Conservation (phyloP, 2,329 filamentous ascomycete species). For the Madurella fahalii region DNA sequence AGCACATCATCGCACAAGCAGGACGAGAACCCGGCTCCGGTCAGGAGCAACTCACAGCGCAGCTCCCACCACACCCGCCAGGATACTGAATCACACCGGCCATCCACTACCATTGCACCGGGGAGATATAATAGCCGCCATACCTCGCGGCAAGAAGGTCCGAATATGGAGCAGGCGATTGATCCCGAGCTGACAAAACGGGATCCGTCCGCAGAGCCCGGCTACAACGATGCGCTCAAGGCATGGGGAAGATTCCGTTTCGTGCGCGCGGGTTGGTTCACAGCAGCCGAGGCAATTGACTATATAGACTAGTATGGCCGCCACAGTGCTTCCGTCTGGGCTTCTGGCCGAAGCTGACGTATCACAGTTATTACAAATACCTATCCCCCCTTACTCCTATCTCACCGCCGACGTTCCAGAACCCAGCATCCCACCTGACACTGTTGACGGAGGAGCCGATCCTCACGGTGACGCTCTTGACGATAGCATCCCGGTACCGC, state of each 20-base stretch:
- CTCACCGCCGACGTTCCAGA: constrained; percentile 82
- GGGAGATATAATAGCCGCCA: constrained; percentile 21
- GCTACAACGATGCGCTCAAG: constrained; percentile 67
- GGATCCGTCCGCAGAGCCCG: constrained; percentile 45
- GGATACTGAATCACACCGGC: constrained; percentile 16
- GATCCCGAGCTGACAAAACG: constrained; percentile 45
- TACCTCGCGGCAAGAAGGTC: constrained; percentile 20
- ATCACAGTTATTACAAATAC: constrained; percentile 75
- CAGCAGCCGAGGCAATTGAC: constrained; percentile 83
- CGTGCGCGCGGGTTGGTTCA: constrained; percentile 96
- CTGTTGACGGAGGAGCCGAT: constrained; percentile 90
- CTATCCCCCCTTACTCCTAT: constrained; percentile 91
- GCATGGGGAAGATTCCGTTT: constrained; percentile 93
- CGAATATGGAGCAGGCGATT: constrained; percentile 36
- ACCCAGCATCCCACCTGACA: constrained; percentile 72
- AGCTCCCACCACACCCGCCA: constrained; percentile 15
- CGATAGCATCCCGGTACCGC: constrained; percentile 84
- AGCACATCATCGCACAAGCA: constrained; percentile 23
- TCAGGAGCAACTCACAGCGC: constrained; percentile 12
- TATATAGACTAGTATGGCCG: constrained; percentile 83
- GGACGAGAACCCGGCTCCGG: constrained; percentile 14
- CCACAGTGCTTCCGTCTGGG: not conserved
- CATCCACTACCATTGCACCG: constrained; percentile 14
- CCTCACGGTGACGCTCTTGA: constrained; percentile 83
- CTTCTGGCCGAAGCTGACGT: constrained; percentile 1